Conservation (phyloP, 768 basidiomycete species). For the Lactifluus pinguis region DNA sequence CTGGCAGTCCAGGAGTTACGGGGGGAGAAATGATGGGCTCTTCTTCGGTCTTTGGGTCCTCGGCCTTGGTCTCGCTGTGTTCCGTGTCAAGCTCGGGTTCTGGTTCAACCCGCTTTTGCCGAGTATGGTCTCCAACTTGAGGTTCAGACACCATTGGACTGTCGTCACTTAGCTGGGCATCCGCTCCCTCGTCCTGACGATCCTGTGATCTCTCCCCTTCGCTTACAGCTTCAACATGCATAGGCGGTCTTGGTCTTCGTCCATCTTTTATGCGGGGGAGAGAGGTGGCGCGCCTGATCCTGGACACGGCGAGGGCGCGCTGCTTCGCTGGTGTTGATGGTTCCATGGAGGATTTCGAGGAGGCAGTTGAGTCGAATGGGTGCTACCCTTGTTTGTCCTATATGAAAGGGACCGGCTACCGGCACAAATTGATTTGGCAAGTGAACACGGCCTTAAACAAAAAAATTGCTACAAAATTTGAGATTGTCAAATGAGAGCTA, state of each 20-base stretch:
- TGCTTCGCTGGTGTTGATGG: conserved; percentile 54
- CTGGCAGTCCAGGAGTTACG: conserved; percentile 17
- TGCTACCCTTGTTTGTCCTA: conserved; percentile 2
- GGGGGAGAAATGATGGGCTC: conserved; percentile 16
- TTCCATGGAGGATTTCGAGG: conserved; percentile 26
- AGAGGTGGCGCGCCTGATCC: conserved; percentile 86
- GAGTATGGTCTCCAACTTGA: conserved; percentile 1
- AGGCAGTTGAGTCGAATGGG: conserved; percentile 3
- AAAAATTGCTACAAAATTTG: background rate
- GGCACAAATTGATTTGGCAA: conserved; percentile 5
- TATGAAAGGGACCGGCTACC: conserved; percentile 12
- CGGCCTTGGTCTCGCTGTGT: conserved; percentile 10
- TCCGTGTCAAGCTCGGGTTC: conserved; percentile 8
- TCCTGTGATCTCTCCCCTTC: conserved; percentile 59
- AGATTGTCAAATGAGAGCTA: conserved; percentile 7
- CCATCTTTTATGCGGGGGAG: conserved; percentile 89
- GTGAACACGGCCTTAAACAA: background rate
- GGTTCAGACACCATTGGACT: conserved; percentile 3
- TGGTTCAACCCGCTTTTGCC: background rate
- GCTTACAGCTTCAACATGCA: conserved; percentile 76
- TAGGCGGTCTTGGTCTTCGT: conserved; percentile 75
- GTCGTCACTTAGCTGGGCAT: conserved; percentile 10
- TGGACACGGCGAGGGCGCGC: conserved; percentile 81
- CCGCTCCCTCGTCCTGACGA: conserved; percentile 22
- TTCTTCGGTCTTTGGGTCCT: conserved; percentile 22